Base-by-base conservation (phyloP, 441 rosid species). In the Macaranga tanarius region DNA sequence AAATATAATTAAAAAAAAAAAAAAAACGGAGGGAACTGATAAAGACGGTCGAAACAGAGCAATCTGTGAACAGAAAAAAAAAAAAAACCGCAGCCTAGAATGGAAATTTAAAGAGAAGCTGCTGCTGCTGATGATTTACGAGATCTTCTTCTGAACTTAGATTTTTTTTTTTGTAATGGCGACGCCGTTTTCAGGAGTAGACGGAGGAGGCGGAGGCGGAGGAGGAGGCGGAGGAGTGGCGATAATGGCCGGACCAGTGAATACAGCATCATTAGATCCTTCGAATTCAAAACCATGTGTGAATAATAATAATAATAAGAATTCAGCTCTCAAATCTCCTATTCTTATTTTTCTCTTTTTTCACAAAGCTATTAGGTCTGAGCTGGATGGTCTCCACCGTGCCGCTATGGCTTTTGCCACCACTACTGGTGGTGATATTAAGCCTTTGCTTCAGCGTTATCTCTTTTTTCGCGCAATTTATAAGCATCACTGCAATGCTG, bases 401-500 rank as follows among this genome's bases (percentile, higher is more conserved):
- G 80, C 86, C 16, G 90, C 95, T 72, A 23, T 87, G 75, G 82
- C 85, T 58, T 77, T 85, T 38, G 95, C 88, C 62, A 81, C 86
- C 62, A 82, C 85, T 34, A 66, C 67, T 17, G 85, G 77, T 7
- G 86, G 82, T 20, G 87, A 82, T 75, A 79, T 86, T 38, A 65
- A 71, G 67, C 85, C 86, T 22, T 82, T 90, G 83, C 64, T 82
- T 62, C 79, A 85, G 76, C 76, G 82, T 57, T 90, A 79, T 73
- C 87, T 77, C 69, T 85, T 90, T 62, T 68, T 90, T 48, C 86
- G 89, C 50, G 56, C 83, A 23, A 85, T 90, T 60, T 90, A 90
- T 56, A 86, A 80, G 85, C 88, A 90, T 78, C 95, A 90, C 81
- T 90, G 88, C 84, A 80, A 84, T 80, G 95, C 92, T 23, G 95